Evolutionary conservation across 305 asterid genomes (phyloP), one percentile per base, ranked within the genome.

Genomic region (Euphrasia arctica): DNA sequence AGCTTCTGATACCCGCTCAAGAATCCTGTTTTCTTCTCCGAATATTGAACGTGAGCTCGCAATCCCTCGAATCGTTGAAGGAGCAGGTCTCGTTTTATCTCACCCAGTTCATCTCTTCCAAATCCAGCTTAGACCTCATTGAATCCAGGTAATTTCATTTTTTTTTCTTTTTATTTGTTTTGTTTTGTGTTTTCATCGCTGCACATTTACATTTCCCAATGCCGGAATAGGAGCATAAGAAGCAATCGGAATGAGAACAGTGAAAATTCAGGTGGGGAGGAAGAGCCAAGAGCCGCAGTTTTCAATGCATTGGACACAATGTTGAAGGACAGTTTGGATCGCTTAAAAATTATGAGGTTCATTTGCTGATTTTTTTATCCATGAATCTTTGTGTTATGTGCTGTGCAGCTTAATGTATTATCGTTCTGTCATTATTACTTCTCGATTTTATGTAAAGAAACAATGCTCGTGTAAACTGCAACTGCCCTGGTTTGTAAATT

Each of bases 261-360:
- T 77, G 77, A 81, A 43, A 54, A 62, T 32, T 75, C 80, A 13
- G 68, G 76, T 66, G 90, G 72, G 3, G 73, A 72, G 45, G 86
- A 63, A 45, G 75, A 79, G 66, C 78, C 86, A 3, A 75, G 70
- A 22, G 91, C 69, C n/a, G 90, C 75, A 18, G 96, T 82, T 76
- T 83, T 92, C 76, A 92, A 80, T 61, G 88, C 75, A 15, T 78
- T 92, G 76, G 97, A 92, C 70, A 72, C 82, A 32, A 77, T 82
- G 82, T 64, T 91, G n/a, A 91, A 82, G 84, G 70, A 34, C 41
- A 89, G 77, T 77, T 80, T 92, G 84, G 88, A 92, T 77, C 91
- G 96, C 18, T 78, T 89, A 58, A 89, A 80, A 70, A 66, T 67
- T 1, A 87, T 84, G 96, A 85, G 97, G 98, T 86, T 64, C 57